Percentiles rank a stretch among this genome's conserved stretches.
These are phyloP conservation scores for Ceratobasidium sp. DNA, from an alignment of 1,284 basidiomycete genomes.

Conservation along the genomic window DNA sequence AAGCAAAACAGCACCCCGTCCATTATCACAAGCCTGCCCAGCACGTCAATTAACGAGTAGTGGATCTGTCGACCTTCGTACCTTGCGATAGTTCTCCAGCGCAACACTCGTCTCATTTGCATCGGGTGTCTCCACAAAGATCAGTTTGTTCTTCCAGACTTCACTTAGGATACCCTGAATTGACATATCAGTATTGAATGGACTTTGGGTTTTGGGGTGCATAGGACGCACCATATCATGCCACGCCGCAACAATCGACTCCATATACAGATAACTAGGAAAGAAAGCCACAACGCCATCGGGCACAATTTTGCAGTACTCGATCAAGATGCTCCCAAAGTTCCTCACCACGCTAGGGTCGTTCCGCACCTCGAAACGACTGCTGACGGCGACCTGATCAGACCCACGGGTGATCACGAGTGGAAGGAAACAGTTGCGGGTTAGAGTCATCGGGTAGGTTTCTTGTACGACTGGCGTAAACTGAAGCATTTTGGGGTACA, in stretches of 20 bases:
- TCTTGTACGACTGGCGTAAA: conserved; percentile 98
- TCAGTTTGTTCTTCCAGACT: conserved; percentile 99
- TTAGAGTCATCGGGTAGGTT: conserved; percentile 97
- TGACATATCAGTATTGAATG: conserved; percentile 20
- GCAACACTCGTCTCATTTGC: conserved; percentile 99
- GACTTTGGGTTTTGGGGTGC: background rate
- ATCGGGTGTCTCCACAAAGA: conserved; percentile 99
- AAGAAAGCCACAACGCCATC: conserved; percentile 99
- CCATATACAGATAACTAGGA: conserved; percentile 99
- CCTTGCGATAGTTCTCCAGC: conserved; percentile 94
- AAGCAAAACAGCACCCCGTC: conserved; percentile 92
- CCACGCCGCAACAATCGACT: conserved; percentile 99
- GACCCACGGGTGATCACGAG: conserved; percentile 97
- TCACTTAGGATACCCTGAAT: conserved; percentile 93
- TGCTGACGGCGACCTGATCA: conserved; percentile 98
- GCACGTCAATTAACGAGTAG: conserved; percentile 5
- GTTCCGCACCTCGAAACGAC: conserved; percentile 98
- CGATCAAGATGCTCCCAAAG: conserved; percentile 97
- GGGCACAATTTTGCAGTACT: conserved; percentile 97
- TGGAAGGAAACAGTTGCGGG: conserved; percentile 96
- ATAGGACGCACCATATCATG: conserved; percentile 86
- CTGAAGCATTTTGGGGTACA: conserved; percentile 99
- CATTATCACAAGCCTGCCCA: conserved; percentile 93
- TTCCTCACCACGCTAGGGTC: conserved; percentile 99
- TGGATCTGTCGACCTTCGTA: conserved; percentile 53